Evolutionary conservation across 2,329 filamentous ascomycete genomes (phyloP), one percentile per base, ranked within the genome.

Genomic region (Trichoderma sp.): DNA sequence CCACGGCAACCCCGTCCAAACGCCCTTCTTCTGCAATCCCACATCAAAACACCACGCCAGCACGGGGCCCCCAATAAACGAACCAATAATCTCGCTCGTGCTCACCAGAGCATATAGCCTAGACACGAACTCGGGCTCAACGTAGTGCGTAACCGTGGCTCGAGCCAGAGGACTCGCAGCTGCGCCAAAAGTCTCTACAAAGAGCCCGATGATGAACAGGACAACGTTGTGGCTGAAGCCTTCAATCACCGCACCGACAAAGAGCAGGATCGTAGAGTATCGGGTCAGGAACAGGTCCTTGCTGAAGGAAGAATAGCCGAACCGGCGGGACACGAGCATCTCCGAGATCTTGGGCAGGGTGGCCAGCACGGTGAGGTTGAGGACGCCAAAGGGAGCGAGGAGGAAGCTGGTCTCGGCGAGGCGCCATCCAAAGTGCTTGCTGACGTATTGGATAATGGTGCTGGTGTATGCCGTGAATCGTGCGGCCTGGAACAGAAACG

Each of bases 371-470:
- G 73, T 59, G 41, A 81, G 71, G 50, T 77, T 76, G 34, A 80
- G 72, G 3, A 81, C 55, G 21, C 79, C 78, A 3, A 79, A 66
- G 0, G 79, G 77, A 1, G 79, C 79, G 7, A 81, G 71, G 34
- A 81, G 72, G 63, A 80, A 74, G 64, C 76, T 79, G 0, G 75
- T 77, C 63, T 80, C 73, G 19, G 76, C 78, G 30, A 82, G 73
- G 21, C 70, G 75, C 79, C 79, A 81, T 56, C 74, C 74, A 52
- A 81, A 81, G 64, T 80, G 72, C 63, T 79, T 80, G 74, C 78
- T 80, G 62, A 82, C 70, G 47, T 79, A 79, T 69, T 81, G 79
- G 5, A 75, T 71, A 34, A 81, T 70, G 0, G 74, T 78, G 7
- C 70, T 70, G 14, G 74, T 72, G 67, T 78, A 75, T 6, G 77